phyloP scores from a whole-genome alignment of 83 land plant species.

The Picea abies region DNA sequence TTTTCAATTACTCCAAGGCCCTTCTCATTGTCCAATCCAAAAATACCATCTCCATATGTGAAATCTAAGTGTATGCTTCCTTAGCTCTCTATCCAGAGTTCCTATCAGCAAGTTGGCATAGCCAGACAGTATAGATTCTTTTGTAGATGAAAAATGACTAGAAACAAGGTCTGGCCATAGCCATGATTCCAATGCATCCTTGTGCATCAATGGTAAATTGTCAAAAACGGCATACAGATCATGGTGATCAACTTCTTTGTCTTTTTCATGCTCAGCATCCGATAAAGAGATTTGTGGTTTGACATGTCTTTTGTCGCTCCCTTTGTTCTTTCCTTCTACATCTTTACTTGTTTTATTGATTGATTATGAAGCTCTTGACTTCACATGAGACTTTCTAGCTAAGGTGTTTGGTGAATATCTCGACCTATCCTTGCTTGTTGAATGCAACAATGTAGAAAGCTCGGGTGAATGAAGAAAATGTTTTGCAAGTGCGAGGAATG shows the following conservation, averaged over 20 bases:
- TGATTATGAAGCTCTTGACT: background rate
- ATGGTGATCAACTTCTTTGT: background rate
- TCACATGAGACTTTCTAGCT: background rate
- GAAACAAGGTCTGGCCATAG: slow-evolving; percentile 48
- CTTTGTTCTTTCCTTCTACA: background rate
- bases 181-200: slow-evolving; percentile 84
- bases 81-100: slow-evolving; percentile 42
- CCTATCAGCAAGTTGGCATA: slow-evolving; percentile 61
- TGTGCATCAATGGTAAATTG: slow-evolving; percentile 36
- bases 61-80: slow-evolving; percentile 67
- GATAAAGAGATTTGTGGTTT: slow-evolving; percentile 23
- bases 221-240: slow-evolving; percentile 17
- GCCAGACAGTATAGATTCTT: slow-evolving; percentile 26
- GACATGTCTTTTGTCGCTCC: background rate
- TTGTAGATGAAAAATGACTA: slow-evolving; percentile 7
- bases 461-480: slow-evolving; percentile 24
- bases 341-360: background rate
- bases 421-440: slow-evolving; percentile 16
- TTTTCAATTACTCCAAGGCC: too few relatives aligned
- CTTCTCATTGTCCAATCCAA: too few relatives aligned
- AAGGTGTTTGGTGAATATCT: background rate
- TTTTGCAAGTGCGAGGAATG: slow-evolving; percentile 26
- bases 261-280: slow-evolving; percentile 15
- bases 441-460: slow-evolving; percentile 19
- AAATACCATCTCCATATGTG: slow-evolving; percentile 76